These are phyloP conservation scores for Primulina tabacum DNA, from an alignment of 257 asterid genomes.

Conservation along the genomic window DNA sequence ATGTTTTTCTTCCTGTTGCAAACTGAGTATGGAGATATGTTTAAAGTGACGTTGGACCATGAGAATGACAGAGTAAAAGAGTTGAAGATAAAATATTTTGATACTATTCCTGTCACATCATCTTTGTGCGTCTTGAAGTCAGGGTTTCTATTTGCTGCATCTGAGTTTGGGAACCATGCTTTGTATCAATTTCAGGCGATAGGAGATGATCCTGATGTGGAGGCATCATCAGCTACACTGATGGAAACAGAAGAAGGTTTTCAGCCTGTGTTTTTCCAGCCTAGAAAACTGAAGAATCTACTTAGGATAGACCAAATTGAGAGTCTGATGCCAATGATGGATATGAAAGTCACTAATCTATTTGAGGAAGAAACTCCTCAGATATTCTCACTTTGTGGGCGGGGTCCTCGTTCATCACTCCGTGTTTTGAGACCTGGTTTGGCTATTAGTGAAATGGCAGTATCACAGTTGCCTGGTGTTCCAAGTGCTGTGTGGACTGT, in stretches of 20 bases:
- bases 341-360: slow-evolving; percentile 79
- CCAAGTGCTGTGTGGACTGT: slow-evolving; percentile 99
- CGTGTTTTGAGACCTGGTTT: slow-evolving; percentile 88
- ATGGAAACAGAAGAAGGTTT: slow-evolving; percentile 99
- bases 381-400: slow-evolving; percentile 88
- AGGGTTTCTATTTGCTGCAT: slow-evolving; percentile 96
- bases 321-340: slow-evolving; percentile 96
- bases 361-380: slow-evolving; percentile 99
- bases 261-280: slow-evolving; percentile 95
- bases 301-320: slow-evolving; percentile 89
- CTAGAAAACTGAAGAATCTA: slow-evolving; percentile 90
- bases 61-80: slow-evolving; percentile 82
- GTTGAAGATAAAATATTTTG: slow-evolving; percentile 87
- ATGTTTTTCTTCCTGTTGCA: slow-evolving; percentile 98
- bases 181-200: slow-evolving; percentile 94
- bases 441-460: slow-evolving; percentile 99
- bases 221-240: slow-evolving; percentile 83
- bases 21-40: slow-evolving; percentile 94
- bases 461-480: slow-evolving; percentile 94
- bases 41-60: slow-evolving; percentile 83
- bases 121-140: slow-evolving; percentile 93
- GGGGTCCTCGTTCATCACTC: slow-evolving; percentile 92
- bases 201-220: slow-evolving; percentile 95
- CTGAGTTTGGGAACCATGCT: slow-evolving; percentile 98
- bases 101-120: slow-evolving; percentile 89